Evolutionary conservation across 371 early-diverging fungal genomes (phyloP).

Genomic region (Coemansia sp.): DNA sequence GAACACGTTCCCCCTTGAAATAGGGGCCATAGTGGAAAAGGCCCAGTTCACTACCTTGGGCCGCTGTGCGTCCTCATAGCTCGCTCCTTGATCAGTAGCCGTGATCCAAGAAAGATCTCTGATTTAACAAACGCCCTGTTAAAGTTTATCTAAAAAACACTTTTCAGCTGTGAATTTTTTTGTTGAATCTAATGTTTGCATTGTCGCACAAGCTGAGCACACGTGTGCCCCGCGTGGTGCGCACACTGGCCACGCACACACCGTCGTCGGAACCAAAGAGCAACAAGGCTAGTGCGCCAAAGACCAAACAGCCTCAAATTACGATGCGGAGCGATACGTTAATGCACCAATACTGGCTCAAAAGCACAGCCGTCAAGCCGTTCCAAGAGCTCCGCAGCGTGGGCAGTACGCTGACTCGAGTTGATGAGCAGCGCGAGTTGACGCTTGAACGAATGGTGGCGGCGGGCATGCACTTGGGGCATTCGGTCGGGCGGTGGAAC

Average conservation of each 20-base stretch:
- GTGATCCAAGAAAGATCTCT: too few species aligned
- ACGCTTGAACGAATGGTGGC: conserved; percentile 76
- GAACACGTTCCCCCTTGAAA: too few species aligned
- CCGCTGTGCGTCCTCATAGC: too few species aligned
- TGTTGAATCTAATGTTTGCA: conserved; percentile 1
- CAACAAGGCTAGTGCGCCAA: neutral
- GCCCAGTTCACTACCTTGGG: too few species aligned
- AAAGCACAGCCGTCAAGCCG: too few species aligned
- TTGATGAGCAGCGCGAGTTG: conserved; percentile 55
- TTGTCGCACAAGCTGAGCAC: neutral
- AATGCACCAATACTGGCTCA: too few species aligned
- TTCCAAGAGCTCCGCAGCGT: neutral
- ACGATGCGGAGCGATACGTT: too few species aligned
- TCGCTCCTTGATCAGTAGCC: too few species aligned
- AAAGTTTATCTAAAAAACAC: neutral
- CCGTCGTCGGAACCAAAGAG: neutral
- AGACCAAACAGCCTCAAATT: too few species aligned
- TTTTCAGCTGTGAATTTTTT: neutral
- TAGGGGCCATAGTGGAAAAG: too few species aligned
- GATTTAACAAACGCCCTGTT: too few species aligned
- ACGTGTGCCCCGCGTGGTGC: neutral
- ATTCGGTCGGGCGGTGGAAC: conserved; percentile 76
- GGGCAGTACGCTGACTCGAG: neutral
- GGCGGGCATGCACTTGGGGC: conserved; percentile 91
- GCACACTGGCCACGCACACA: neutral